phyloP scores from a whole-genome alignment of 352 stramenopile genomes.

The Elongisporangium senticosum region DNA sequence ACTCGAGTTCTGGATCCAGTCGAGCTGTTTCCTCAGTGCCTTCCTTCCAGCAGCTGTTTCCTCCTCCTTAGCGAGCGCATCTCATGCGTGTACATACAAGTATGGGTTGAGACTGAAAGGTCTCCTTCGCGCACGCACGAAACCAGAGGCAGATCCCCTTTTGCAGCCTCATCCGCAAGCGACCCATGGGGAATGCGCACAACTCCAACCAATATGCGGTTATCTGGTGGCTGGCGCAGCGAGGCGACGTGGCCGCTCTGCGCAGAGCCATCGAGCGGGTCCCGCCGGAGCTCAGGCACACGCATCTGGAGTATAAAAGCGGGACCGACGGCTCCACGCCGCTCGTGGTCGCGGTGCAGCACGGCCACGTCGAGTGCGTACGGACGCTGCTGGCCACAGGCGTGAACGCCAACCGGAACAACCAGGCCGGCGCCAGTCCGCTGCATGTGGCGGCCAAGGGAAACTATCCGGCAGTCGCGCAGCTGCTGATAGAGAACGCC shows the following conservation, averaged over 20 bases:
- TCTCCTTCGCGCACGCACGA: background rate
- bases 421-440: background rate
- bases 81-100: background rate
- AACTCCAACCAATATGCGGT: background rate
- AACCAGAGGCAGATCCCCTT: background rate
- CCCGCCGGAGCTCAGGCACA: background rate
- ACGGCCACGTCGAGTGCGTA: conserved; percentile 60
- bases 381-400: conserved; percentile 46
- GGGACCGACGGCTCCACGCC: conserved; percentile 42
- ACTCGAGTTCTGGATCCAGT: too few relatives aligned
- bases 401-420: conserved; percentile 4
- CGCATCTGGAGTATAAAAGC: background rate
- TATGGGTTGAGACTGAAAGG: background rate
- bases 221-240: background rate
- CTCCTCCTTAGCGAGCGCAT: background rate
- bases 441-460: background rate
- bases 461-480: background rate
- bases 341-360: conserved; percentile 46
- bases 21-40: too few relatives aligned
- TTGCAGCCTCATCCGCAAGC: background rate
- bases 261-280: background rate
- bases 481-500: background rate
- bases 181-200: background rate
- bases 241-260: background rate
- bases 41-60: background rate